These are phyloP conservation scores for Amphichorda felina DNA, from an alignment of 2,329 filamentous ascomycete genomes.

Conservation along the genomic window DNA sequence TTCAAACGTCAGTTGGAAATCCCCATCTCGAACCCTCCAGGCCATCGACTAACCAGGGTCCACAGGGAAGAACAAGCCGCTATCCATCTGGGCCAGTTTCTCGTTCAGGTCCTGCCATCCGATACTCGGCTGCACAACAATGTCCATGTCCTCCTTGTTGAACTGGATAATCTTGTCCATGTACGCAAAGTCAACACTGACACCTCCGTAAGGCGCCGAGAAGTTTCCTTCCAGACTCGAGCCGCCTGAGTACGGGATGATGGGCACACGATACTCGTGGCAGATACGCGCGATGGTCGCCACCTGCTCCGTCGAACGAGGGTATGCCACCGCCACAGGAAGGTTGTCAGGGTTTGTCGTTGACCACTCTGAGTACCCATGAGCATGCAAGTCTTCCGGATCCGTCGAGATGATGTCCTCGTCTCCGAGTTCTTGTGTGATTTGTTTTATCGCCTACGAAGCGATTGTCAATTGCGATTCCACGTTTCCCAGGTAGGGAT, in stretches of 20 bases:
- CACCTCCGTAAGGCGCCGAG: conserved; percentile 72
- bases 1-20: neutral
- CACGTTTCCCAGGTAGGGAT: neutral
- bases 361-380: conserved; percentile 60
- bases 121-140: conserved; percentile 83
- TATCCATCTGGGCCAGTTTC: conserved; percentile 51
- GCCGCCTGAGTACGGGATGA: conserved; percentile 79
- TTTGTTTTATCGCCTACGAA: conserved; percentile 40
- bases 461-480: neutral
- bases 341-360: conserved; percentile 46
- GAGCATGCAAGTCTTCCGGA: conserved; percentile 45
- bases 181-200: conserved; percentile 78
- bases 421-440: conserved; percentile 32
- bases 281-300: conserved; percentile 55
- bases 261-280: conserved; percentile 66
- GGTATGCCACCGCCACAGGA: conserved; percentile 54
- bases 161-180: conserved; percentile 77
- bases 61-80: conserved; percentile 80
- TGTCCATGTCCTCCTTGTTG: conserved; percentile 81
- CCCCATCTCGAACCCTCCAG: neutral
- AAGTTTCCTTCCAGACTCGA: conserved; percentile 86
- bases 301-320: conserved; percentile 48
- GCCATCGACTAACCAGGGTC: conserved; percentile 53
- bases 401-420: conserved; percentile 52
- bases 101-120: conserved; percentile 88